Base-by-base conservation (phyloP, 2,329 filamentous ascomycete species). In the Sporothrix humicola region DNA sequence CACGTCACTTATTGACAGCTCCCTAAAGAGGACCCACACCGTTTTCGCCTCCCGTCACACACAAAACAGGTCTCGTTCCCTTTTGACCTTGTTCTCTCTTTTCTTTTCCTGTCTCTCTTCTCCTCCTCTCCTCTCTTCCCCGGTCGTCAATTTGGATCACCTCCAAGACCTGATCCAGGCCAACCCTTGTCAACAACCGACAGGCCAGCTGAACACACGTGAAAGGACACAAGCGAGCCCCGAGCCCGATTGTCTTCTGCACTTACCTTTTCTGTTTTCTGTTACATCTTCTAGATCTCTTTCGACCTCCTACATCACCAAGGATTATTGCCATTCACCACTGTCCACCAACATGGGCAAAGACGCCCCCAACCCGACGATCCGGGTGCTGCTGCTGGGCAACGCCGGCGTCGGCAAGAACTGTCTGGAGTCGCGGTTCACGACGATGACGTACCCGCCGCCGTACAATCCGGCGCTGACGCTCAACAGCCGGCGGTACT, bases 371-470 rank as follows among this genome's bases (percentile, higher is more conserved):
- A 77, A 78, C 17, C 76, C 77, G 3, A 79, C 76, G 46, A 76
- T 80, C 70, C 75, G 79, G 54, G 78, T 80, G 54, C 71, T 81
- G 15, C 72, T 81, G 59, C 75, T 81, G 9, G 79, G 79, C 13
- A 75, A 76, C 0, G 69, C 76, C 2, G 79, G 79, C 3, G 78
- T 79, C 7, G 79, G 79, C 10, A 81, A 80, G 72, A 78, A 78
- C 71, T 79, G 79, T 46, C 75, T 80, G 6, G 79, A 80, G 71
- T 80, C 79, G 8, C 77, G 78, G 77, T 79, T 80, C 74, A 79
- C 79, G 2, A 80, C 79, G 2, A 76, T 74, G 54, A 77, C 76
- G 9, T 80, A 78, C 56, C 79, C 79, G 2, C 79, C 79, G 10
- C 75, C 76, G 9, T 81, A 80, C 74, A 77, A 81, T 23, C 78